These are phyloP conservation scores for Trichoderma erinaceum DNA, from an alignment of 495 filamentous ascomycete genomes.

Conservation along the genomic window DNA sequence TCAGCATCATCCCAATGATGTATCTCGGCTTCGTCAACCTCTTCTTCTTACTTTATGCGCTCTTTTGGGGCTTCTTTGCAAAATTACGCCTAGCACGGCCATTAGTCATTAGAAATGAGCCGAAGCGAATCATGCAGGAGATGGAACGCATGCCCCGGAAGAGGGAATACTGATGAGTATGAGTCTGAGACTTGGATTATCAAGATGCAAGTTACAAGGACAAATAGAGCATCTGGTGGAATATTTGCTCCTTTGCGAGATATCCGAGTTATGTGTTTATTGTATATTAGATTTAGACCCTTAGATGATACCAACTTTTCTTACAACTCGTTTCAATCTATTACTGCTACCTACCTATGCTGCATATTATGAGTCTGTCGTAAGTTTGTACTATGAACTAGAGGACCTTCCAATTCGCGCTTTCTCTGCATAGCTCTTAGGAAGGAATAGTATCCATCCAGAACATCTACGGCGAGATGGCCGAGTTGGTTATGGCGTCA, in stretches of 20 bases:
- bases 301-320: no score
- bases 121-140: slow-evolving; percentile 1
- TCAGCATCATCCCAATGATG: slow-evolving; percentile 2
- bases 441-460: not conserved
- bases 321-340: no score
- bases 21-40: not conserved
- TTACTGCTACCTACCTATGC: no score
- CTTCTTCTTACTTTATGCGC: slow-evolving; percentile 9
- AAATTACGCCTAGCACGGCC: not conserved
- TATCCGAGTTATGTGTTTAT: no score
- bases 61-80: not conserved
- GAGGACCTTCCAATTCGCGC: not conserved
- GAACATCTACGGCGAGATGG: slow-evolving; percentile 1
- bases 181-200: not conserved
- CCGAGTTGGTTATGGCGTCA: slow-evolving; percentile 14
- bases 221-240: no score
- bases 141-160: not conserved
- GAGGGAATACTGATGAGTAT: not conserved
- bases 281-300: no score
- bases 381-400: not conserved
- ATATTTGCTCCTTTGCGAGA: no score
- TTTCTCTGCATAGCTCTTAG: not conserved
- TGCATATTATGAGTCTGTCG: no score
- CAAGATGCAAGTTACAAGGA: no score
- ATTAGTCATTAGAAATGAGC: not conserved